These are phyloP conservation scores for Penicillium thymicola DNA, from an alignment of 2,329 filamentous ascomycete species.

Conservation along the genomic window DNA sequence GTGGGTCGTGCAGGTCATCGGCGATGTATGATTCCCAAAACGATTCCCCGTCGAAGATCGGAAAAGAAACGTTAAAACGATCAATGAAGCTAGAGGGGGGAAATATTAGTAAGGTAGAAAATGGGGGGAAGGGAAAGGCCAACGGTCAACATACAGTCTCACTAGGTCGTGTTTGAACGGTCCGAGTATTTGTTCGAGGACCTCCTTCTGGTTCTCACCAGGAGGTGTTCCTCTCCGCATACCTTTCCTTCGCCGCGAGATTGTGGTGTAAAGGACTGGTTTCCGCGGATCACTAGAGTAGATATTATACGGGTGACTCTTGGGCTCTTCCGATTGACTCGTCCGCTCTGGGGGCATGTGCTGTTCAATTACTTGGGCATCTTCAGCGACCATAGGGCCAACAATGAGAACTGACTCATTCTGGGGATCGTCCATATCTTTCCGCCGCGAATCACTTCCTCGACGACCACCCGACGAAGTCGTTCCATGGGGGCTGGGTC, in stretches of 20 bases:
- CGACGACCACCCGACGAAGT: slow-evolving; percentile 26
- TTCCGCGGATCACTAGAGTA: slow-evolving; percentile 49
- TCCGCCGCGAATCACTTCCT: slow-evolving; percentile 31
- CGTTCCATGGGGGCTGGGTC: slow-evolving; percentile 24
- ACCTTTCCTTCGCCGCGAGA: slow-evolving; percentile 51
- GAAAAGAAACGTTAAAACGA: slow-evolving; percentile 59
- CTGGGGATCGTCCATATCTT: slow-evolving; percentile 35
- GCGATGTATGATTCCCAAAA: slow-evolving; percentile 51
- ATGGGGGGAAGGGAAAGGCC: background rate
- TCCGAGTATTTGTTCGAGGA: slow-evolving; percentile 59
- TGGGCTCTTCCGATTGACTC: slow-evolving; percentile 38
- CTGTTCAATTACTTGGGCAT: slow-evolving; percentile 60
- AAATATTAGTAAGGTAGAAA: background rate
- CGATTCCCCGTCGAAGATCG: slow-evolving; percentile 55
- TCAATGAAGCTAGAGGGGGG: slow-evolving; percentile 49
- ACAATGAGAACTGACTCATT: slow-evolving; percentile 54
- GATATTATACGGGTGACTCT: slow-evolving; percentile 50
- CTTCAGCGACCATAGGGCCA: slow-evolving; percentile 57
- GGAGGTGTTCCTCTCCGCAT: slow-evolving; percentile 42
- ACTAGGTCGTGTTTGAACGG: slow-evolving; percentile 53
- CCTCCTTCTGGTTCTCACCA: slow-evolving; percentile 51
- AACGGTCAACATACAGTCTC: slow-evolving; percentile 43
- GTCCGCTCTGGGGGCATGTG: slow-evolving; percentile 50
- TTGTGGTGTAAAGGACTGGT: slow-evolving; percentile 48
- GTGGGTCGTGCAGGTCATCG: slow-evolving; percentile 48